Conservation (phyloP, 2,329 filamentous ascomycete genomes). For the Penicillium sp. region DNA sequence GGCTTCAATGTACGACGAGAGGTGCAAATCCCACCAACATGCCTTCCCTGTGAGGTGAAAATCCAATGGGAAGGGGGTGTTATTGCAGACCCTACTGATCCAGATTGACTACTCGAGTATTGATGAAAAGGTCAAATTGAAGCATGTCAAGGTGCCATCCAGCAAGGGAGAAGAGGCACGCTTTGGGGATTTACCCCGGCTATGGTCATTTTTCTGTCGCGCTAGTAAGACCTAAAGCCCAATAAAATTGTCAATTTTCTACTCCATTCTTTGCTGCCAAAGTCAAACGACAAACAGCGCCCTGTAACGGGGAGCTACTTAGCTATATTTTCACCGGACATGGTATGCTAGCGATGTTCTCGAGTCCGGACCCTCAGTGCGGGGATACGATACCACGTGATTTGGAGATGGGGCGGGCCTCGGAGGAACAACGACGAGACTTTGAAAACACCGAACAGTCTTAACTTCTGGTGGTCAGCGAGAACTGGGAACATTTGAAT, state of each 20-base stretch:
- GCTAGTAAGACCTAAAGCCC: constrained; percentile 11
- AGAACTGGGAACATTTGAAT: neutral
- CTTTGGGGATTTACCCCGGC: constrained; percentile 3
- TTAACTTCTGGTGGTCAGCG: neutral
- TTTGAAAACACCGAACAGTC: neutral
- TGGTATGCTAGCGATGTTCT: neutral
- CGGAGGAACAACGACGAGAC: neutral
- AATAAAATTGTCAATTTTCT: constrained; percentile 3
- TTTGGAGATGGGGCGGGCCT: constrained; percentile 3
- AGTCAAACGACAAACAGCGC: neutral
- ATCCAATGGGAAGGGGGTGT: neutral
- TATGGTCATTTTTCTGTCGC: constrained; percentile 17
- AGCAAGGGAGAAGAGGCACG: constrained; percentile 5
- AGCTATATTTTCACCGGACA: constrained; percentile 12
- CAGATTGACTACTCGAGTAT: neutral
- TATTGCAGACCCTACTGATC: neutral
- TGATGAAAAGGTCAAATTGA: neutral
- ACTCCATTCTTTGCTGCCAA: constrained; percentile 5
- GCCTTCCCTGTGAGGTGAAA: constrained; percentile 10
- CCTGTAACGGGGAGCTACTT: neutral
- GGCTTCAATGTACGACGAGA: neutral
- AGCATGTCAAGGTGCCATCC: constrained; percentile 16
- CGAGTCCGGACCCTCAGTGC: neutral
- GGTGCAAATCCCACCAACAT: neutral
- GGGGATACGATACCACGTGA: constrained; percentile 8